Evolutionary conservation across 306 rosid genomes (phyloP), one percentile per base, ranked within the genome.

Genomic region (Prunus mira): DNA sequence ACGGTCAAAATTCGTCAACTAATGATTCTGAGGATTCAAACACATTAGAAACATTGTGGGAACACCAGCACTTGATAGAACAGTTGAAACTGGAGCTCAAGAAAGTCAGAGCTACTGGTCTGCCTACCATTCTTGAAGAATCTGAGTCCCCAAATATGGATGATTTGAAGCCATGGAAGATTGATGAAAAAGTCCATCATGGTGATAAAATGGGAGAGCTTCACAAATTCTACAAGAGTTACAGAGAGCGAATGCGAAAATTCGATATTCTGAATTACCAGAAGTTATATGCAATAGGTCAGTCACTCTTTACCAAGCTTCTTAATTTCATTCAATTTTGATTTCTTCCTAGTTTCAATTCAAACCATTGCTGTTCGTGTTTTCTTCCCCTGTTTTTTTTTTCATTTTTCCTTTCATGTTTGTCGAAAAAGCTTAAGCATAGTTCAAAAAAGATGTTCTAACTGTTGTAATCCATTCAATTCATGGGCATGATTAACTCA

Each of bases 241-340:
- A 96, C 78, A 81, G 90, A 86, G 99, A 96, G 81, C 69, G 98
- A n/a, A 91, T 92, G 99, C 60, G 99, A 12, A 96, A 92, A 84
- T 89, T 92, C 14, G 99, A 96, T 76, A 92, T 96, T 91, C 84
- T 96, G 77, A 96, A 88, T 82, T 96, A 91, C 89, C 99, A 96
- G 83, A 96, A 96, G 92, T 89, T 89, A 92, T 91, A 91, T 82
- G 97, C 99, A 55, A 61, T 89, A 76, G 97, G 99, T 96, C 81
- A 82, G 95, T 86, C 60, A 62, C 67, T 61, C 80, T 69, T 60
- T 56, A 30, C 71, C 65, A 25, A 28, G 56, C 18, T 63, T 66
- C 28, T 18, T 74, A 14, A 11, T 43, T 18, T 45, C 49, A 25
- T 12, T 46, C 1, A 65, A n/a, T 6, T 24, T 17, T 45, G 12